Evolutionary conservation across 805 yeast species (phyloP).

Genomic region (Candida arabinofermentans): DNA sequence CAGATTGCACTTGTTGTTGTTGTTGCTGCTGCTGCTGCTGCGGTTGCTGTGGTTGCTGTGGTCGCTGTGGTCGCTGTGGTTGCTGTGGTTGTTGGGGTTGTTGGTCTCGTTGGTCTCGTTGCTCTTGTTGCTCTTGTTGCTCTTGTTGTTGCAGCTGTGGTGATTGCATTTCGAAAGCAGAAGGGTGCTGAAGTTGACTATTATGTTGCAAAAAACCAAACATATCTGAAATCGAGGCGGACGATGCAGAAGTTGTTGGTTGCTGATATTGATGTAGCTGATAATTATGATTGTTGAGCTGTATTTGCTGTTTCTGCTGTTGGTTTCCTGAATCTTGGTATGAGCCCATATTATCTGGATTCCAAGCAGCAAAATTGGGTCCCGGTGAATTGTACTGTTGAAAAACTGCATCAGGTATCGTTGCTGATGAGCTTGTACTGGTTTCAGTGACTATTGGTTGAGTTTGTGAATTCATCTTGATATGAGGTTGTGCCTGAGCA

Average conservation of each 20-base stretch:
- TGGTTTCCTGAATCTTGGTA: constrained; percentile 4
- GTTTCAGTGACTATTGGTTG: constrained; percentile 5
- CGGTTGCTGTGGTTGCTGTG: constrained; percentile 20
- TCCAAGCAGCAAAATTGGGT: constrained; percentile 17
- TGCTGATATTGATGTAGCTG: constrained; percentile 2
- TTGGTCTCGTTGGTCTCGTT: constrained; percentile 9
- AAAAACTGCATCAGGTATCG: constrained; percentile 9
- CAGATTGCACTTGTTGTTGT: constrained; percentile 8
- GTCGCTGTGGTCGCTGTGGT: not conserved
- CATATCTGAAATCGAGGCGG: not conserved
- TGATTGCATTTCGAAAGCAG: constrained; percentile 18
- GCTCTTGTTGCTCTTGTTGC: constrained; percentile 11
- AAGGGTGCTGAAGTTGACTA: not conserved
- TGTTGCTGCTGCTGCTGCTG: constrained; percentile 15
- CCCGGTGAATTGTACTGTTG: constrained; percentile 11
- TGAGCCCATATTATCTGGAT: constrained; percentile 19
- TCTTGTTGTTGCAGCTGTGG: constrained; percentile 16
- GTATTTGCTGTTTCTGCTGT: constrained; percentile 16
- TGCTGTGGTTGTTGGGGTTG: constrained; percentile 1
- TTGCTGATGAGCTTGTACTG: constrained; percentile 9
- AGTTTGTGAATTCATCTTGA: constrained; percentile 16
- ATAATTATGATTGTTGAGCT: constrained; percentile 3
- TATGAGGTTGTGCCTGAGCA: constrained; percentile 9
- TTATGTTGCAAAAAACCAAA: constrained; percentile 3
- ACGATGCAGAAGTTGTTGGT: not conserved